Evolutionary conservation across 345 rosid genomes (phyloP).

Genomic region (sweet orange (Citrus sinensis)): DVS_A1.0 CM039169.1:31150501-31151000

Average conservation of each 20-base stretch:
- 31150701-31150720: neutral
- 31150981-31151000: slow-evolving; percentile 52
- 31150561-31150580: neutral
- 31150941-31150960: slow-evolving; percentile 92
- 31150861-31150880: neutral
- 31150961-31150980: slow-evolving; percentile 79
- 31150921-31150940: neutral
- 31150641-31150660: neutral
- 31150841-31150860: neutral
- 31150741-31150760: neutral
- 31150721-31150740: neutral
- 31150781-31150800: neutral
- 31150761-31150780: neutral
- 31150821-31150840: neutral
- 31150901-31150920: neutral
- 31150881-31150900: neutral
- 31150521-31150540: neutral
- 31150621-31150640: neutral
- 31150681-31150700: neutral
- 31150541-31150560: neutral
- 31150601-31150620: neutral
- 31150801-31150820: neutral
- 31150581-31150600: neutral
- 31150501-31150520: neutral
- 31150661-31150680: neutral